Evolutionary conservation across 495 filamentous ascomycete genomes (phyloP).

Genomic region (Penicillium paxilli): DNA sequence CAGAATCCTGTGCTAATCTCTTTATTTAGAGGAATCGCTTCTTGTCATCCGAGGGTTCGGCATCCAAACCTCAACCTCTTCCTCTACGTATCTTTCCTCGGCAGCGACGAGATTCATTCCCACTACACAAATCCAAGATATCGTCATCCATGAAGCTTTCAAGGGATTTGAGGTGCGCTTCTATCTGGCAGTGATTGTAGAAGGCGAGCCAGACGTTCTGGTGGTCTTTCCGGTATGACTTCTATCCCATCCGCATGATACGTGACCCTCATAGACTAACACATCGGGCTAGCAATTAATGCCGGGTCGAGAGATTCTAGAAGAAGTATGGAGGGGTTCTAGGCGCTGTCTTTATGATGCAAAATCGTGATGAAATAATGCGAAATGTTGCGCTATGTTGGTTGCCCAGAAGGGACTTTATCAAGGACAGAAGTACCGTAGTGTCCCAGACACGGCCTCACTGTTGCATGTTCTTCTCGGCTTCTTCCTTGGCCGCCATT

Average conservation of each 20-base stretch:
- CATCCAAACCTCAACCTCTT: slow-evolving; percentile 80
- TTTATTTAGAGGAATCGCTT: slow-evolving; percentile 70
- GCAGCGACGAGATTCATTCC: slow-evolving; percentile 88
- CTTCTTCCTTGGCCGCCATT: slow-evolving; percentile 18
- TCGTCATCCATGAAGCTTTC: slow-evolving; percentile 95
- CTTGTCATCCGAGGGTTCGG: slow-evolving; percentile 87
- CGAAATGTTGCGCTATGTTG: not conserved
- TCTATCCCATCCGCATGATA: not conserved
- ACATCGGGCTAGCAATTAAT: slow-evolving; percentile 53
- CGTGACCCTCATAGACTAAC: slow-evolving; percentile 7
- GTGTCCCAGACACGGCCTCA: not conserved
- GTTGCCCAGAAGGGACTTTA: not conserved
- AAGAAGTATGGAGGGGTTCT: slow-evolving; percentile 81
- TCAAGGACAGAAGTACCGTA: slow-evolving; percentile 9
- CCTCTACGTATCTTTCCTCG: slow-evolving; percentile 60
- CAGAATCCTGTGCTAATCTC: no score
- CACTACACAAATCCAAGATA: slow-evolving; percentile 84
- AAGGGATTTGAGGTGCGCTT: slow-evolving; percentile 87
- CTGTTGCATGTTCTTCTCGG: slow-evolving; percentile 14
- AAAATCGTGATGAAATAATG: slow-evolving; percentile 37
- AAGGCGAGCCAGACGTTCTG: slow-evolving; percentile 83
- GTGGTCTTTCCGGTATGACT: slow-evolving; percentile 83
- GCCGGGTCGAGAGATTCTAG: slow-evolving; percentile 68
- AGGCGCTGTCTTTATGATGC: slow-evolving; percentile 75
- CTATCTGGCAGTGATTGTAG: slow-evolving; percentile 87